Conservation (phyloP, 345 rosid genomes). For the Pistacia vera region DNA sequence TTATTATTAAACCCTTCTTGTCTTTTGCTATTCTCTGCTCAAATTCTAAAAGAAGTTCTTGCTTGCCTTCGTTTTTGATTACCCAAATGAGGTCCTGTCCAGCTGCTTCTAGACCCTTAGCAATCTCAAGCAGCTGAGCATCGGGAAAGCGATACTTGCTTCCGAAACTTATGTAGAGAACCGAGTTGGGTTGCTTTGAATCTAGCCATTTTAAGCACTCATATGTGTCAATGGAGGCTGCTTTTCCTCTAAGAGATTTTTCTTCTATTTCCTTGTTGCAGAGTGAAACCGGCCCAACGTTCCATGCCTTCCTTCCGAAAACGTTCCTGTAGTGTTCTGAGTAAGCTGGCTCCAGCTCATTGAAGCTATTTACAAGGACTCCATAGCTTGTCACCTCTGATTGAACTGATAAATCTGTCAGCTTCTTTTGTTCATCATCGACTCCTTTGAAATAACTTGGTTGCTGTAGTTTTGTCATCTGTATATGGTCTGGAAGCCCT, state of each 20-base stretch:
- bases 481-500: not conserved
- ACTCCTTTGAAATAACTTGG: not conserved
- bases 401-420: not conserved
- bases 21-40: conserved; percentile 27
- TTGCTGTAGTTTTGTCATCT: not conserved
- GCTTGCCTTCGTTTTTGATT: conserved; percentile 21
- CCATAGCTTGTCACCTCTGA: conserved; percentile 21
- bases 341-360: conserved; percentile 28
- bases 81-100: conserved; percentile 57
- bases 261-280: conserved; percentile 25
- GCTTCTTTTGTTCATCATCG: not conserved
- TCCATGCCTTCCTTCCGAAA: conserved; percentile 27
- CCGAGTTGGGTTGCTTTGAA: conserved; percentile 33
- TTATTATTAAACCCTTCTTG: conserved; percentile 38
- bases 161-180: conserved; percentile 49
- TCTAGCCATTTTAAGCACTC: conserved; percentile 49
- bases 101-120: conserved; percentile 39
- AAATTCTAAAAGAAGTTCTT: conserved; percentile 37
- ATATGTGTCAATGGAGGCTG: conserved; percentile 30
- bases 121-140: conserved; percentile 44
- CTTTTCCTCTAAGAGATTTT: conserved; percentile 37
- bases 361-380: conserved; percentile 21
- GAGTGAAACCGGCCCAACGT: conserved; percentile 44
- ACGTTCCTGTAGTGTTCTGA: conserved; percentile 24
- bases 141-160: conserved; percentile 31